These are phyloP conservation scores for Hypomontagnella monticulosa DNA, from an alignment of 495 filamentous ascomycete species.

Conservation along the genomic window DNA sequence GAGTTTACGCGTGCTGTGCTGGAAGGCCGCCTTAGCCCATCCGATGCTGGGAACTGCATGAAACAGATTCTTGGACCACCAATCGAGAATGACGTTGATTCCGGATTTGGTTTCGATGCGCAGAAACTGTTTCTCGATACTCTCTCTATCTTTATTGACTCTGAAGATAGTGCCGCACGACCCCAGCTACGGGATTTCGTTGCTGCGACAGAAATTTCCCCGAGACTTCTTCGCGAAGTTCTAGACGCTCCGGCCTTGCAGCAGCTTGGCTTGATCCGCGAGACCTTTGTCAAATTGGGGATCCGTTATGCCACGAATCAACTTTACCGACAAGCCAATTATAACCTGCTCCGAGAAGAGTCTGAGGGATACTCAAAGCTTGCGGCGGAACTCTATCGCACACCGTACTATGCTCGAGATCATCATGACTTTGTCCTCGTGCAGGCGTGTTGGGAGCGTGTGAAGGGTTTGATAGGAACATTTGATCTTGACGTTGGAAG, in stretches of 20 bases:
- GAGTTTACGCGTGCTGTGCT: constrained; percentile 80
- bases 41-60: constrained; percentile 75
- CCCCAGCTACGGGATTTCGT: constrained; percentile 66
- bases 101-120: constrained; percentile 62
- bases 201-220: constrained; percentile 74
- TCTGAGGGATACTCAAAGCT: constrained; percentile 93
- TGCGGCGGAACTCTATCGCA: constrained; percentile 87
- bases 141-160: constrained; percentile 76
- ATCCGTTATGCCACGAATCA: constrained; percentile 90
- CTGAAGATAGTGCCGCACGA: constrained; percentile 61
- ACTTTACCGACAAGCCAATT: constrained; percentile 94
- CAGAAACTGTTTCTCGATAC: constrained; percentile 82
- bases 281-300: constrained; percentile 81
- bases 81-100: constrained; percentile 54
- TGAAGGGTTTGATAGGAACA: constrained; percentile 91
- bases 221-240: constrained; percentile 76
- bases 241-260: constrained; percentile 82
- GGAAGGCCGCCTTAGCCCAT: constrained; percentile 70
- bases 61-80: constrained; percentile 76
- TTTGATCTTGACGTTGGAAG: constrained; percentile 95
- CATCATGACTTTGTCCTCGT: constrained; percentile 47
- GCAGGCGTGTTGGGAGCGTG: constrained; percentile 62
- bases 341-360: constrained; percentile 95
- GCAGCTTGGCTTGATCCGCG: constrained; percentile 79
- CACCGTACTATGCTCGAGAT: constrained; percentile 62